Percentiles rank a stretch among this genome's conserved stretches.
phyloP scores from a whole-genome alignment of 2,329 filamentous ascomycete genomes.

The Dactylellina sp. region DNA sequence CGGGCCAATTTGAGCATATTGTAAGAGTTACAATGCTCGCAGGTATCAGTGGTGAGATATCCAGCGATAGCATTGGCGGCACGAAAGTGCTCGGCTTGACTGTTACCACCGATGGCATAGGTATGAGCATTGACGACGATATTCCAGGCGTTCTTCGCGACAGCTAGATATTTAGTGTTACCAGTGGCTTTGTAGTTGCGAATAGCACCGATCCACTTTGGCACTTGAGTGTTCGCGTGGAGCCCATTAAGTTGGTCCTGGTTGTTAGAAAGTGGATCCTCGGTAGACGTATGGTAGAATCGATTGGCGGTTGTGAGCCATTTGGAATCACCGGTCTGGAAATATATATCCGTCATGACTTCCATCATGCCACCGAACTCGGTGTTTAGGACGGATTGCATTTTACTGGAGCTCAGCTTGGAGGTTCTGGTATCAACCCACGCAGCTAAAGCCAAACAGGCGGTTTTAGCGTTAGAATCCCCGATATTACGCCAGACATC shows the following conservation, averaged over 20 bases:
- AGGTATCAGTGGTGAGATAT: slow-evolving; percentile 66
- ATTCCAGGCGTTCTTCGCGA: slow-evolving; percentile 68
- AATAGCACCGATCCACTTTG: slow-evolving; percentile 69
- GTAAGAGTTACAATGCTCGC: slow-evolving; percentile 70
- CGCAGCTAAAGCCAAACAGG: slow-evolving; percentile 65
- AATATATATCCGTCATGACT: slow-evolving; percentile 67
- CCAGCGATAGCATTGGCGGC: slow-evolving; percentile 66
- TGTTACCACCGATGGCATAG: slow-evolving; percentile 70
- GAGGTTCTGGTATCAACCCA: slow-evolving; percentile 68
- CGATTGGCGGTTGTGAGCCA: slow-evolving; percentile 67
- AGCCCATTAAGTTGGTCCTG: slow-evolving; percentile 67
- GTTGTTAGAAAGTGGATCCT: slow-evolving; percentile 66
- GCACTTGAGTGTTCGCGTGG: slow-evolving; percentile 70
- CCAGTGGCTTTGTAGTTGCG: slow-evolving; percentile 68
- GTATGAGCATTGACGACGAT: slow-evolving; percentile 66
- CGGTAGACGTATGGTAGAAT: slow-evolving; percentile 68
- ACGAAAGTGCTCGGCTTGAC: slow-evolving; percentile 69
- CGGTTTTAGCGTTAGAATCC: slow-evolving; percentile 65
- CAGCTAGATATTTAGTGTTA: slow-evolving; percentile 65
- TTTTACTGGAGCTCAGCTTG: slow-evolving; percentile 65
- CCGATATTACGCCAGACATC: slow-evolving; percentile 67
- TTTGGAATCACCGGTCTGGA: slow-evolving; percentile 65
- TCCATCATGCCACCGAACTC: slow-evolving; percentile 71
- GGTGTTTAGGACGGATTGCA: slow-evolving; percentile 67
- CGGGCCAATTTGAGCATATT: slow-evolving; percentile 71